phyloP scores from a whole-genome alignment of 73 alveolate genomes.

The Paramecium primaurelia region DNA sequence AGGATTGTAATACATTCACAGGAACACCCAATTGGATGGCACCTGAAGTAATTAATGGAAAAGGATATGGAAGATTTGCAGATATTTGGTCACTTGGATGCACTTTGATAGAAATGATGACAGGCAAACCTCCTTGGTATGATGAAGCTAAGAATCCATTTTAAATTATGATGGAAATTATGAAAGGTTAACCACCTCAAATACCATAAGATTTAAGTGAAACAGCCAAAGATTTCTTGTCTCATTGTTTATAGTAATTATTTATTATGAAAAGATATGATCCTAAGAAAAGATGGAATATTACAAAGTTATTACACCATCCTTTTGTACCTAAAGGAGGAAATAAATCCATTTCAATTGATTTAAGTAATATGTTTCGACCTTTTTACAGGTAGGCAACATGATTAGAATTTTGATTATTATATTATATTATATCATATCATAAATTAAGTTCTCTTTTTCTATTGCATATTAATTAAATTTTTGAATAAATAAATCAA shows the following conservation, averaged over 20 bases:
- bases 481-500: too few relatives aligned
- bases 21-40: conserved; percentile 98
- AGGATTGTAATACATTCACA: conserved; percentile 75
- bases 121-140: conserved; percentile 86
- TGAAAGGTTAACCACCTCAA: conserved; percentile 50
- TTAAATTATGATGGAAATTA: conserved; percentile 42
- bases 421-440: not conserved
- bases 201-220: conserved; percentile 53
- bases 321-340: not conserved
- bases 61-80: conserved; percentile 80
- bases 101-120: conserved; percentile 88
- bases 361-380: not conserved
- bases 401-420: not conserved
- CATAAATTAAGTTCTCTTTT: not conserved
- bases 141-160: conserved; percentile 15
- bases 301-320: conserved; percentile 35
- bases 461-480: not conserved
- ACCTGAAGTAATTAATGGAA: conserved; percentile 89
- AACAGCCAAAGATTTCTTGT: conserved; percentile 45
- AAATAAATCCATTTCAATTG: not conserved
- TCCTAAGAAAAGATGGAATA: conserved; percentile 55
- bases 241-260: conserved; percentile 37
- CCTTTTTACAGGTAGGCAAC: not conserved
- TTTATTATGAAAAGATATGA: not conserved
- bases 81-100: conserved; percentile 98